These are phyloP conservation scores for Citrus sp. DNA, from an alignment of 345 rosid genomes.

Conservation along the genomic window DNA sequence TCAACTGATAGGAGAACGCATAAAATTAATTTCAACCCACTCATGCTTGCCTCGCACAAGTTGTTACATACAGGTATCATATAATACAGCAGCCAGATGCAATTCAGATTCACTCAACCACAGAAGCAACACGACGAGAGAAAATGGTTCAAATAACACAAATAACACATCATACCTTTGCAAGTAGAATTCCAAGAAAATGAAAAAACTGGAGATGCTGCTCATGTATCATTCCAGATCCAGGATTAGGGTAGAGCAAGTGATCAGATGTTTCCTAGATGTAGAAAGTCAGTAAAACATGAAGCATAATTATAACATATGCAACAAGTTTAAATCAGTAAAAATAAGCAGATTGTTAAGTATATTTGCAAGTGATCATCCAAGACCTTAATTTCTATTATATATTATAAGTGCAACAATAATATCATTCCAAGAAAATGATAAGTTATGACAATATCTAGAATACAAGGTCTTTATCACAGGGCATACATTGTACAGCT, in stretches of 20 bases:
- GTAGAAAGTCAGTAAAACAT: slow-evolving; percentile 10
- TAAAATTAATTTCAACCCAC: background rate
- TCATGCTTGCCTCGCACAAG: background rate
- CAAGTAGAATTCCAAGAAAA: slow-evolving; percentile 90
- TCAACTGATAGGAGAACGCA: background rate
- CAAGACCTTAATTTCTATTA: background rate
- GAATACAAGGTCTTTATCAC: background rate
- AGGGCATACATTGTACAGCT: background rate
- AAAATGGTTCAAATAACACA: background rate
- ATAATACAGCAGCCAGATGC: background rate
- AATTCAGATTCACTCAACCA: background rate
- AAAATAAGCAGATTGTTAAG: background rate
- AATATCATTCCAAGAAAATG: background rate
- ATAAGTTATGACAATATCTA: background rate
- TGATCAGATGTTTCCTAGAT: slow-evolving; percentile 94
- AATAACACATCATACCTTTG: slow-evolving; percentile 51
- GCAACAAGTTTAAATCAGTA: background rate
- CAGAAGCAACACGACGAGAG: background rate
- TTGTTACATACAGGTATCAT: background rate
- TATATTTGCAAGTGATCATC: background rate
- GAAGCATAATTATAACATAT: background rate
- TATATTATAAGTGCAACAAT: background rate
- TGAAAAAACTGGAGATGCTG: slow-evolving; percentile 96
- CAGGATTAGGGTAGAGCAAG: slow-evolving; percentile 97
- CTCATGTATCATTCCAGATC: slow-evolving; percentile 94